These are phyloP conservation scores for Sphaceloma murrayae DNA, from an alignment of 2,329 filamentous ascomycete genomes.

Conservation along the genomic window DNA sequence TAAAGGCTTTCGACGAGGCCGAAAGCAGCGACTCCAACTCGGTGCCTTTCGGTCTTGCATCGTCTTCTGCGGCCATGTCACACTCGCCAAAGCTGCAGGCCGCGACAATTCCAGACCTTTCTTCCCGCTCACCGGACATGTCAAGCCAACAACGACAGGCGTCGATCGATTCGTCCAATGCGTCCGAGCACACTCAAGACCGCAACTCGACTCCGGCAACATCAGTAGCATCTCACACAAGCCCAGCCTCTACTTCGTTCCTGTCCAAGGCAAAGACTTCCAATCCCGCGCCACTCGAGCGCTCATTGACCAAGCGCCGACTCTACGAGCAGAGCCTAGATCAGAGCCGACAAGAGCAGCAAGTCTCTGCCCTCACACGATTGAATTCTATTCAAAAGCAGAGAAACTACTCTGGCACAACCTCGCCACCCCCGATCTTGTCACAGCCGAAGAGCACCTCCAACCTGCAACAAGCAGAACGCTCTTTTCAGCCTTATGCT, in stretches of 20 bases:
- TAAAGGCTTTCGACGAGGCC: conserved; percentile 23
- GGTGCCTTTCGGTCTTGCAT: conserved; percentile 18
- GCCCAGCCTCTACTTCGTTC: conserved; percentile 22
- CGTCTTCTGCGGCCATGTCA: conserved; percentile 8
- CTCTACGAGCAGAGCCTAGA: conserved; percentile 77
- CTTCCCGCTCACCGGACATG: conserved; percentile 49
- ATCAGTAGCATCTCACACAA: conserved; percentile 66
- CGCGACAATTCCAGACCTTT: conserved; percentile 18
- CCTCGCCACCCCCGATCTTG: conserved; percentile 33
- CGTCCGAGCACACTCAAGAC: conserved; percentile 58
- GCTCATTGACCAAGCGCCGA: conserved; percentile 60
- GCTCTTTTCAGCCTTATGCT: conserved; percentile 24
- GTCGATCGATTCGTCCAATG: conserved; percentile 76
- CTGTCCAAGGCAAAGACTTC: conserved; percentile 24
- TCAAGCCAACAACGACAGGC: conserved; percentile 58
- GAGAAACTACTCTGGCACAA: conserved; percentile 43
- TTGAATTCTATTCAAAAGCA: conserved; percentile 69
- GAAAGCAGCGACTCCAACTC: conserved; percentile 27
- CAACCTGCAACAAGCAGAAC: conserved; percentile 48
- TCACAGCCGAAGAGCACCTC: conserved; percentile 48
- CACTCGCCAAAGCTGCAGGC: neutral
- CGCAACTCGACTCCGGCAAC: conserved; percentile 81
- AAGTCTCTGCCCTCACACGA: conserved; percentile 63
- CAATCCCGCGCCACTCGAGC: conserved; percentile 40
- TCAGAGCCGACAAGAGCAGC: conserved; percentile 71